Evolutionary conservation across 495 filamentous ascomycete genomes (phyloP).

Genomic region (Xylaria palmicola): DNA sequence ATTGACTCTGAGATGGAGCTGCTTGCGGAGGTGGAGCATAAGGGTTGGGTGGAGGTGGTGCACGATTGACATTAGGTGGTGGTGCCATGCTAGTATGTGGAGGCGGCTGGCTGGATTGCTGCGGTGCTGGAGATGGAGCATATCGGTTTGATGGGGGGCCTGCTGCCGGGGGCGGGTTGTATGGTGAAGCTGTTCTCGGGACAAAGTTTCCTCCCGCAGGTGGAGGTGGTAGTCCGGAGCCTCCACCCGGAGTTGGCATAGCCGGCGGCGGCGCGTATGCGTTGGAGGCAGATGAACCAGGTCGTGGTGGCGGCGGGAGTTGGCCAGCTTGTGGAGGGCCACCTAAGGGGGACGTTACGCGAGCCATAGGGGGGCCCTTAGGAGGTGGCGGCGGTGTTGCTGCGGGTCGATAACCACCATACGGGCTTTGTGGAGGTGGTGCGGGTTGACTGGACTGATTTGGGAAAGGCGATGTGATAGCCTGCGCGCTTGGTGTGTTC

Average conservation of each 20-base stretch:
- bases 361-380: slow-evolving; percentile 52
- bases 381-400: slow-evolving; percentile 38
- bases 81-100: slow-evolving; percentile 44
- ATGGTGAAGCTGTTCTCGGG: slow-evolving; percentile 79
- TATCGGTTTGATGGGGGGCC: slow-evolving; percentile 79
- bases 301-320: slow-evolving; percentile 46
- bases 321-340: slow-evolving; percentile 50
- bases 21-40: slow-evolving; percentile 56
- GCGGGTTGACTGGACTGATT: slow-evolving; percentile 55
- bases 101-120: slow-evolving; percentile 53
- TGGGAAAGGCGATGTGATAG: slow-evolving; percentile 65
- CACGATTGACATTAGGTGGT: slow-evolving; percentile 29
- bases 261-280: slow-evolving; percentile 68
- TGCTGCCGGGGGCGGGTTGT: slow-evolving; percentile 78
- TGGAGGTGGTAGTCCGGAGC: slow-evolving; percentile 33
- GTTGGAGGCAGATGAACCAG: slow-evolving; percentile 65
- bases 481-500: slow-evolving; percentile 63
- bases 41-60: slow-evolving; percentile 52
- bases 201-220: slow-evolving; percentile 54
- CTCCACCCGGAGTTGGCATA: slow-evolving; percentile 36
- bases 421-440: slow-evolving; percentile 47
- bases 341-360: slow-evolving; percentile 53
- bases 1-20: slow-evolving; percentile 43
- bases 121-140: slow-evolving; percentile 71
- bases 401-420: slow-evolving; percentile 22